phyloP scores from a whole-genome alignment of 2,329 filamentous ascomycete species.

The Biscogniauxia marginata region DNA sequence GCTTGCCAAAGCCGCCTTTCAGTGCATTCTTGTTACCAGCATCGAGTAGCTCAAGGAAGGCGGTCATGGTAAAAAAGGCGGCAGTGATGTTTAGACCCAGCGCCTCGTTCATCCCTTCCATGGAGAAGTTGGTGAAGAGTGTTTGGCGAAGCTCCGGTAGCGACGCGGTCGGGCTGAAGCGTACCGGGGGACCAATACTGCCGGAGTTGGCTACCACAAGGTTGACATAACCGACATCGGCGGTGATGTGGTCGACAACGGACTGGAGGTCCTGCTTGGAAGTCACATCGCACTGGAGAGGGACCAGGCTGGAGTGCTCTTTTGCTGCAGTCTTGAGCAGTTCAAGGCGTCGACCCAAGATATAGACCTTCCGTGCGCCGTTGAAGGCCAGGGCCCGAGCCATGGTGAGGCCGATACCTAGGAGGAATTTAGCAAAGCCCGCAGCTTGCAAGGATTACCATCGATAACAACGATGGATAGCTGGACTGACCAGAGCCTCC shows the following conservation, averaged over 20 bases:
- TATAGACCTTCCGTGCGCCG: conserved; percentile 50
- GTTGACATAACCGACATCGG: conserved; percentile 52
- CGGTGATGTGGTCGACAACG: conserved; percentile 55
- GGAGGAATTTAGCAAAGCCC: background rate
- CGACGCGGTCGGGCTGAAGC: conserved; percentile 1
- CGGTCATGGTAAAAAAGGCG: conserved; percentile 65
- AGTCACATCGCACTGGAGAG: conserved; percentile 41
- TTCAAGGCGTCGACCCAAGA: conserved; percentile 46
- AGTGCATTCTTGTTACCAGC: conserved; percentile 49
- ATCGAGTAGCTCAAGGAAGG: conserved; percentile 66
- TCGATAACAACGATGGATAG: no score
- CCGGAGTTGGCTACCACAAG: conserved; percentile 16
- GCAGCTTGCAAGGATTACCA: no score
- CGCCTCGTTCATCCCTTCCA: conserved; percentile 57
- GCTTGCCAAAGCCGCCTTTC: conserved; percentile 29
- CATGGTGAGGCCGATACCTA: conserved; percentile 13
- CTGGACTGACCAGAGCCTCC: conserved; percentile 13
- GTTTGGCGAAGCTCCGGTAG: no score
- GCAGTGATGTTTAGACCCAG: conserved; percentile 63
- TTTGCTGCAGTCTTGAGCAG: conserved; percentile 13
- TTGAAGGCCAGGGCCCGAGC: conserved; percentile 37
- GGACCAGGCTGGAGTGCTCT: conserved; percentile 22
- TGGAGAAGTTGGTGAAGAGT: conserved; percentile 32
- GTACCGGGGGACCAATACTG: conserved; percentile 2
- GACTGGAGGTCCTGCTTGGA: conserved; percentile 51